Conservation (phyloP, 1,284 basidiomycete species). For the Fomitopsis palustris region DNA sequence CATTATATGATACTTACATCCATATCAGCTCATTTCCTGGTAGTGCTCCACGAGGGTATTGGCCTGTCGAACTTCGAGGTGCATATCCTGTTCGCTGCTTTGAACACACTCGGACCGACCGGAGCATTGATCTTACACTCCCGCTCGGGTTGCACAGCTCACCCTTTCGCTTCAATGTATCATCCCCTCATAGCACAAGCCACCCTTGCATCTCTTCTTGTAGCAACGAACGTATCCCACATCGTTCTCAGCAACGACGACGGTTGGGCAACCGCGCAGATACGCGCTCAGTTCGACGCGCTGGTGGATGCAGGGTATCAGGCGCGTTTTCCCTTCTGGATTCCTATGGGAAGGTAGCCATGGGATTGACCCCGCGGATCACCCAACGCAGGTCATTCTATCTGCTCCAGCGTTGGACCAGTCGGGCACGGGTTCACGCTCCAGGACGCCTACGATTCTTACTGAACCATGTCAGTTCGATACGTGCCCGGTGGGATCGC, state of each 20-base stretch:
- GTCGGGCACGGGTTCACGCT: constrained; percentile 39
- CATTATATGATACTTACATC: too few species aligned
- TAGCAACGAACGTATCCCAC: background rate
- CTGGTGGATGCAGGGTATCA: constrained; percentile 32
- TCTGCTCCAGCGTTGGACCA: constrained; percentile 41
- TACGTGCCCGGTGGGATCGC: constrained; percentile 38
- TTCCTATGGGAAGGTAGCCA: background rate
- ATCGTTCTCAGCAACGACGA: constrained; percentile 32
- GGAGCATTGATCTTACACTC: background rate
- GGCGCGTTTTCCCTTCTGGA: constrained; percentile 19
- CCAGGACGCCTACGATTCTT: constrained; percentile 21
- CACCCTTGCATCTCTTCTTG: background rate
- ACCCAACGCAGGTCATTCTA: constrained; percentile 32
- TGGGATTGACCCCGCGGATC: background rate
- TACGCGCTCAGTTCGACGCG: constrained; percentile 37
- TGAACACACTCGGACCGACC: background rate
- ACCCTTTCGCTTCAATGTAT: background rate
- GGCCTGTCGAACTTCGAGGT: too few species aligned
- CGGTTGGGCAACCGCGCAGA: constrained; percentile 41
- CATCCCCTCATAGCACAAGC: background rate
- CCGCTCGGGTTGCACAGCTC: background rate
- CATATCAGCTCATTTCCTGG: too few species aligned
- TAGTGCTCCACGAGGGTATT: too few species aligned
- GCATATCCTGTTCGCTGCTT: too few species aligned
- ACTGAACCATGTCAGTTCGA: constrained; percentile 36